Base-by-base conservation (phyloP, 129 eudicot species). In the Logfia minima region DNA sequence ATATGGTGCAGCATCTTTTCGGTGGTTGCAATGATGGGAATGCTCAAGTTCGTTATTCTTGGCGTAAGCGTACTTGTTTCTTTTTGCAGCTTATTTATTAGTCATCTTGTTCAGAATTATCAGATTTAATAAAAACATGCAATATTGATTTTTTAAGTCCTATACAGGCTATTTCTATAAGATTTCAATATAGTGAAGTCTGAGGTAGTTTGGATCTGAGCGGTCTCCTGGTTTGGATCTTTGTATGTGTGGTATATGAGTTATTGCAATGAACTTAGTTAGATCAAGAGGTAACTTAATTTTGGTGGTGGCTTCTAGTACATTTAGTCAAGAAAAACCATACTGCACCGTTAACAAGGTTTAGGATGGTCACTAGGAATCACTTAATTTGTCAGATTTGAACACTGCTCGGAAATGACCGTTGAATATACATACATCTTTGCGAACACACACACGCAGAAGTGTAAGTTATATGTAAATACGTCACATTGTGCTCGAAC, bases 1-100 rank as follows among this genome's bases (percentile, higher is more conserved):
- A 61, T 95, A 13, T 95, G 99, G 99, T 91, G 88, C 89, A 82
- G 92, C 76, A 60, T 82, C 76, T 77, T 95, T 67, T 89, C 99
- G 3, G 82, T 86, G 7, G 85, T 86, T 84, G 90, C 96, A 66
- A 88, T 91, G 94, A 79, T 86, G 81, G 96, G 97, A 74, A 72
- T 89, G 56, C 71, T 85, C 75, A 95, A 91, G 82, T 84, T 89
- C 64, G 70, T 89, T 18, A 43, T 88, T 34, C 65, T 87, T 74
- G 72, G 89, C 92, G 99, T 95, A 81, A 86, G 99, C 32, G 14
- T 58, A 76, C 79, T 72, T 59, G 78, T 22, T 70, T 0, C 68
- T 58, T 73, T 63, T 28, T 70, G 26, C 56, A 45, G 19, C 66
- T 76, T 53, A 34, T 82, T 17, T 69, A 35, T 65, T 52, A 52